phyloP scores from a whole-genome alignment of 75 land plant genomes.

The Ceratopteris richardii region DNA sequence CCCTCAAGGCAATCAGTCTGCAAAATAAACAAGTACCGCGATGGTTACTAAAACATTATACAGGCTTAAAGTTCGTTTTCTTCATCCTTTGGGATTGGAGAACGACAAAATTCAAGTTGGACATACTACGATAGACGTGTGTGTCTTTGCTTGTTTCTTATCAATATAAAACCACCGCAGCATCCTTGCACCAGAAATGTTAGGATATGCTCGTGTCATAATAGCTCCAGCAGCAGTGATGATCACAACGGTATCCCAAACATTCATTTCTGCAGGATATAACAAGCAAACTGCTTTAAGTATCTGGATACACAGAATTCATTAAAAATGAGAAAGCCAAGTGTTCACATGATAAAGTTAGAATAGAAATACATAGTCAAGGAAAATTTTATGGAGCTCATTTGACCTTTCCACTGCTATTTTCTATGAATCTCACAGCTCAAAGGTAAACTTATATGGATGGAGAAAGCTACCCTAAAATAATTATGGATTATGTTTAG shows the following conservation, averaged over 20 bases:
- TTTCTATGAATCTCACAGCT: no score
- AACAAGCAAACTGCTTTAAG: no score
- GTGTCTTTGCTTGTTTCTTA: conserved; percentile 10
- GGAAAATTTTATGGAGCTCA: no score
- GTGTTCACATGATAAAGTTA: no score
- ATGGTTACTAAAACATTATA: not conserved
- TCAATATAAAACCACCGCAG: conserved; percentile 26
- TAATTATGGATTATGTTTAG: no score
- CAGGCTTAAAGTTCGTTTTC: not conserved
- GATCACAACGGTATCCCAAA: conserved; percentile 22
- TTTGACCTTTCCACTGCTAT: no score
- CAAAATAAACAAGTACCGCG: conserved; percentile 1
- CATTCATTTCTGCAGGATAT: conserved; percentile 29
- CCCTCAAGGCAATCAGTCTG: conserved; percentile 26
- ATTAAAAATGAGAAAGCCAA: no score
- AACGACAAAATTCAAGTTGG: not conserved
- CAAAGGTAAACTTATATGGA: no score
- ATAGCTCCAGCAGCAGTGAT: conserved; percentile 16
- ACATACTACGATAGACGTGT: conserved; percentile 6
- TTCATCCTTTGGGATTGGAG: not conserved
- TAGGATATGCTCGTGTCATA: conserved; percentile 17
- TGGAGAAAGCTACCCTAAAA: no score
- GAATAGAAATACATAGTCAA: no score
- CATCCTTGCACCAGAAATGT: conserved; percentile 23
- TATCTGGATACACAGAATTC: no score